Conservation (phyloP, 768 basidiomycete species). For the Hericium erinaceus region DNA sequence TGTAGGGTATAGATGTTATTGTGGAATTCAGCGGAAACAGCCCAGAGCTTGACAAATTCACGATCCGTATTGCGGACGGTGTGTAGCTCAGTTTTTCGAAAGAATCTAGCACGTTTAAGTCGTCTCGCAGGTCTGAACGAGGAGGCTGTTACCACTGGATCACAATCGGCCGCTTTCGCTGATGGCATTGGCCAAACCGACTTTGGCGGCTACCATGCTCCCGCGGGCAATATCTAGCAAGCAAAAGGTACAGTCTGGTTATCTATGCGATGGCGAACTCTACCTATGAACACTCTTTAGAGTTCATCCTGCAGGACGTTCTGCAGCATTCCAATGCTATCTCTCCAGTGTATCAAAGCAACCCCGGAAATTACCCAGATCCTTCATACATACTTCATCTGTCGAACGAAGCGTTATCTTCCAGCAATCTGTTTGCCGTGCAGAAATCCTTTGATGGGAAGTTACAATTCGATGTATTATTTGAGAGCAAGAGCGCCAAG, state of each 20-base stretch:
- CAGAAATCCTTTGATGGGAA: constrained; percentile 80
- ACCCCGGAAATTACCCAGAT: constrained; percentile 48
- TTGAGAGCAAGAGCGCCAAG: constrained; percentile 64
- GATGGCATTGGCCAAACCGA: constrained; percentile 63
- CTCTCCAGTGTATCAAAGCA: constrained; percentile 45
- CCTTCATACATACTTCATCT: constrained; percentile 73
- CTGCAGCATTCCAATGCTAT: constrained; percentile 46
- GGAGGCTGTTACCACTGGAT: constrained; percentile 41
- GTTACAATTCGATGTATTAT: constrained; percentile 87
- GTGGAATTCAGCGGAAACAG: constrained; percentile 65
- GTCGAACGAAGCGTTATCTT: constrained; percentile 60
- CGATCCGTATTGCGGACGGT: constrained; percentile 75
- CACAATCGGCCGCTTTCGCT: constrained; percentile 46
- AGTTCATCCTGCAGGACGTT: constrained; percentile 53
- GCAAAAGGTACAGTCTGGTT: constrained; percentile 52
- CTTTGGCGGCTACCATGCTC: constrained; percentile 52
- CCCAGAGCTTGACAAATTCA: constrained; percentile 76
- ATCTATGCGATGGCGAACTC: background rate
- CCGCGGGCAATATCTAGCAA: constrained; percentile 70
- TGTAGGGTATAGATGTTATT: constrained; percentile 65
- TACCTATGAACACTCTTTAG: constrained; percentile 28
- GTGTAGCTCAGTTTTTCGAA: constrained; percentile 7
- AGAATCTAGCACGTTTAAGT: background rate
- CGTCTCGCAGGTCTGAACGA: constrained; percentile 45
- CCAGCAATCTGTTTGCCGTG: constrained; percentile 76